Base-by-base conservation (phyloP, 2,329 filamentous ascomycete species). In the Sporothrix pallida region DNA sequence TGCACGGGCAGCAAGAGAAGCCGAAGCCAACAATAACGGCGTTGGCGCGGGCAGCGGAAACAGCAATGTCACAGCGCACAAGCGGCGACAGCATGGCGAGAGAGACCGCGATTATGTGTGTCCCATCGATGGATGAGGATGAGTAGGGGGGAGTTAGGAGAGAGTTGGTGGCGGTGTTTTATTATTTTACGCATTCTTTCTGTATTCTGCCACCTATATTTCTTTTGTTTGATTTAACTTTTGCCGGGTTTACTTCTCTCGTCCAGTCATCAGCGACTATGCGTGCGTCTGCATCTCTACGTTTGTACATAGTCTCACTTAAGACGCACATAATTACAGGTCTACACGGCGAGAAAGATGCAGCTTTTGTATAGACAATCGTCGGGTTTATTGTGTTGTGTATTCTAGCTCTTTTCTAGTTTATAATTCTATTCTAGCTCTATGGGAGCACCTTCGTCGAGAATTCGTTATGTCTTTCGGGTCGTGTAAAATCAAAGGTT, bases 101-200 rank as follows among this genome's bases (percentile, higher is more conserved):
- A 82, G 81, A 71, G 83, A 86, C 76, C 81, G 83, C 75, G 86
- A 84, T 78, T 89, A 87, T 79, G 84, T 82, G 77, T 89, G 88
- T 79, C 87, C 87, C 10, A 86, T 90, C 78, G 87, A 90, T 78
- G 87, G 87, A 72, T 88, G 62, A 74, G 6, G 9, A 13, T 9
- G 50, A 20, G 48, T 2, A 15, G 7, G 2, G 2, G 20, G 52
- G 31, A 37, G 4, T 37, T 37, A 37, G 31, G 31, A 37, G 31
- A 7, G 31, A 37, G 31, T 37, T 37, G 31, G 7, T 37, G 31
- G 7, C 31, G 6, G 42, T 23, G 6, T 44, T 7, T 60, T 17
- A 26, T 68, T 65, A 15, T 8, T 70, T 23, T 62, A 46, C 65
- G 1, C 7, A 31, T 31, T 48, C 58, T 44, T n/a, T 56, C 52